Conservation (phyloP, 116 monocot genomes). For the Thalassia testudinum region DNA sequence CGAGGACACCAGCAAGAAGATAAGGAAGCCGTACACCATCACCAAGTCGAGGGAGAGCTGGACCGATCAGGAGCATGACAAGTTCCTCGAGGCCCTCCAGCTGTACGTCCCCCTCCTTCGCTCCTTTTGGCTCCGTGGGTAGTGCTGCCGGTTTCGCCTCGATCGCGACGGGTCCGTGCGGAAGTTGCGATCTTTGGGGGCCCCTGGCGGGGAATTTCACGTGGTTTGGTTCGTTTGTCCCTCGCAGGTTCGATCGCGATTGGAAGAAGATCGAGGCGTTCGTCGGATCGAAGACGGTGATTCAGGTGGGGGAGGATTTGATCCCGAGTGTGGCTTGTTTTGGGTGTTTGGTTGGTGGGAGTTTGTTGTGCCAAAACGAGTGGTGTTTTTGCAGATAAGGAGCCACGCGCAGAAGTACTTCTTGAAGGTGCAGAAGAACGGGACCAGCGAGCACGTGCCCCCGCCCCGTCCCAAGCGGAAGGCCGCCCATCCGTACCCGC, state of each 20-base stretch:
- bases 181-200: not conserved
- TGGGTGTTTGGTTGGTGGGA: not conserved
- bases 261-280: conserved; percentile 85
- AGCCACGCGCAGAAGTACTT: conserved; percentile 93
- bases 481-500: conserved; percentile 74
- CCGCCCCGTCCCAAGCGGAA: conserved; percentile 90
- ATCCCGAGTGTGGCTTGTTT: not conserved
- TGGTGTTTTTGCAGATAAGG: conserved; percentile 39
- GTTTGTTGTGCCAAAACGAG: not conserved
- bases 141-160: not conserved
- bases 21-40: conserved; percentile 66
- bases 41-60: conserved; percentile 87
- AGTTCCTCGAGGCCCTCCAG: conserved; percentile 66
- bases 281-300: conserved; percentile 71
- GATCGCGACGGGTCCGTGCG: not conserved
- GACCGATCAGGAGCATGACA: conserved; percentile 73
- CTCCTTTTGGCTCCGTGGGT: not conserved
- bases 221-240: not conserved
- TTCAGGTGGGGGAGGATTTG: conserved; percentile 43
- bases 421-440: conserved; percentile 75
- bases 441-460: conserved; percentile 77
- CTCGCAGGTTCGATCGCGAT: conserved; percentile 74
- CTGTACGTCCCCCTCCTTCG: conserved; percentile 20
- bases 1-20: conserved; percentile 57
- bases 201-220: not conserved